Conservation (phyloP, 495 filamentous ascomycete genomes). For the Sordaria brevicollis region DNA sequence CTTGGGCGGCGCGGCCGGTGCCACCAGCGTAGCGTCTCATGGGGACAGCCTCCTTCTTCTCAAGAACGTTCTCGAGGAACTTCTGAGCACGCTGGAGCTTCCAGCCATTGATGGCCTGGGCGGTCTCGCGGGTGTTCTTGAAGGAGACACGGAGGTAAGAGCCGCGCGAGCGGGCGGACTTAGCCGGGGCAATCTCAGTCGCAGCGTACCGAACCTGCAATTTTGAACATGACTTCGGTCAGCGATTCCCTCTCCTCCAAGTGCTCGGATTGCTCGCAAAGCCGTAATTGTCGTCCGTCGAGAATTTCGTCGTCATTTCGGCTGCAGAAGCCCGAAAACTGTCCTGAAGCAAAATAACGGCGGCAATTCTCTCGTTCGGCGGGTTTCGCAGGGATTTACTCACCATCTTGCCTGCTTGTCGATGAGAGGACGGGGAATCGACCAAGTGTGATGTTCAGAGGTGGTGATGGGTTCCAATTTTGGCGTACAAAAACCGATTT, state of each 20-base stretch:
- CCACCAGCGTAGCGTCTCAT: conserved; percentile 92
- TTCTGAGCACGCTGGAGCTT: conserved; percentile 87
- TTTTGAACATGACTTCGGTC: conserved; percentile 25
- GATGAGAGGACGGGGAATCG: conserved; percentile 23
- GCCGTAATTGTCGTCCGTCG: neutral
- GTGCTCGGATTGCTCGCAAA: neutral
- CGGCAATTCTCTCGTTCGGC: neutral
- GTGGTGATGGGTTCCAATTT: conserved; percentile 23
- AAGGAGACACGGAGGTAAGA: conserved; percentile 97
- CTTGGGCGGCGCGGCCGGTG: conserved; percentile 89
- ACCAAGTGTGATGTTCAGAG: conserved; percentile 20
- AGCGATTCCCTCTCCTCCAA: conserved; percentile 12
- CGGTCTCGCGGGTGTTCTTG: conserved; percentile 99
- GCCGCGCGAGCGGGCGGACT: conserved; percentile 94
- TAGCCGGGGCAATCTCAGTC: conserved; percentile 73
- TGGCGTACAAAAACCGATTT: conserved; percentile 23
- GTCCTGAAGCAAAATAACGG: neutral
- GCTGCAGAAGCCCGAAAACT: neutral
- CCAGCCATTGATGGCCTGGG: conserved; percentile 98
- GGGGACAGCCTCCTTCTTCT: conserved; percentile 91
- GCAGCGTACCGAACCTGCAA: conserved; percentile 93
- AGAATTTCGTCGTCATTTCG: neutral
- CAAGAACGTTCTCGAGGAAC: conserved; percentile 94
- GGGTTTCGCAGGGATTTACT: conserved; percentile 12
- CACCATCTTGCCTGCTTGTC: conserved; percentile 32